Evolutionary conservation across 768 basidiomycete species (phyloP), one percentile per base, ranked within the genome.

Genomic region (Leucocoprinus birnbaumii): DNA sequence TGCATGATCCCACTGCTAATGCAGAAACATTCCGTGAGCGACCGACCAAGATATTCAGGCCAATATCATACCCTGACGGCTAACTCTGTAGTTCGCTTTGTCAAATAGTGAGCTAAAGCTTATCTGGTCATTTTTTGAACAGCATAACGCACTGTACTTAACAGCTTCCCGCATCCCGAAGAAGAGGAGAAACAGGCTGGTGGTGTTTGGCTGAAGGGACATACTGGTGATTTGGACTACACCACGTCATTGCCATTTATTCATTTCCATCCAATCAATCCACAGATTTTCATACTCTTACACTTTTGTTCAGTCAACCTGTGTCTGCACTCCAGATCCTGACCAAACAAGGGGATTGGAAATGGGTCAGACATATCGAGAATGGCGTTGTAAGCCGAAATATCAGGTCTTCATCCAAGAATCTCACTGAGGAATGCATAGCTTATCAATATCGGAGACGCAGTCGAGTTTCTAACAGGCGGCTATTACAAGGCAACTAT

Each of bases 11-110:
- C 50, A 68, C 75, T 11, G 71, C 63, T 3, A 57, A 68, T 6
- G 73, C 76, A 1, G 77, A 78, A 59, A 74, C 75, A 0, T 76
- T n/a, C n/a, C n/a, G n/a, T n/a, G n/a, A n/a, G n/a, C n/a, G n/a
- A n/a, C n/a, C n/a, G n/a, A n/a, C n/a, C n/a, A n/a, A n/a, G n/a
- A n/a, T n/a, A n/a, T n/a, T n/a, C n/a, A n/a, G n/a, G n/a, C n/a
- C n/a, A n/a, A n/a, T n/a, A n/a, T n/a, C n/a, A n/a, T n/a, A n/a
- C n/a, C n/a, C n/a, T n/a, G n/a, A n/a, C n/a, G n/a, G n/a, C n/a
- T n/a, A n/a, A n/a, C n/a, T n/a, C n/a, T n/a, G n/a, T 51, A 85
- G 84, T 80, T 5, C 73, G 84, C 44, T 84, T 80, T 65, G 85
- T 85, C 82, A 85, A 86, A 69, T 86, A 86, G 83, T 83, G 25